phyloP scores from a whole-genome alignment of 1,284 basidiomycete species.

The Amylostereum areolatum region DNA sequence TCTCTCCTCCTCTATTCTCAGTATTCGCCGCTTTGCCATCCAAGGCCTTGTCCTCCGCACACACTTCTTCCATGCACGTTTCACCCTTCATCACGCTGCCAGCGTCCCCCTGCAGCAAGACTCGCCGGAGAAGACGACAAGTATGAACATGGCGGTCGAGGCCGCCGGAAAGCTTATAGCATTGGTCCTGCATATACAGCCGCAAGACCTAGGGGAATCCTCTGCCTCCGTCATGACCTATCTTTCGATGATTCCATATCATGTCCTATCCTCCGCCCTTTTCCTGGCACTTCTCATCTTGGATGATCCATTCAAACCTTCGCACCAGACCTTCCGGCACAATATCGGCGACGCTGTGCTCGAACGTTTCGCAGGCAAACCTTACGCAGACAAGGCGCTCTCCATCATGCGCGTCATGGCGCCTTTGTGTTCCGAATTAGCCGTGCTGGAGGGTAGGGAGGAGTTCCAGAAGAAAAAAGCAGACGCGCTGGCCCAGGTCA shows the following conservation, averaged over 20 bases:
- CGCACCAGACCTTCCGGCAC: slow-evolving; percentile 64
- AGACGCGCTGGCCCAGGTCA: slow-evolving; percentile 58
- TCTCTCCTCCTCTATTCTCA: slow-evolving; percentile 52
- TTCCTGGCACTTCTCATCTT: slow-evolving; percentile 82
- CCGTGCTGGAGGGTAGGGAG: slow-evolving; percentile 22
- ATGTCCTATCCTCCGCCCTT: slow-evolving; percentile 78
- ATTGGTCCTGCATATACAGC: slow-evolving; percentile 8
- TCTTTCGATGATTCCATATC: slow-evolving; percentile 20
- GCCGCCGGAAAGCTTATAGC: slow-evolving; percentile 10
- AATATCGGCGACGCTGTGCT: slow-evolving; percentile 69
- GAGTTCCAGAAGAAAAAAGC: slow-evolving; percentile 53
- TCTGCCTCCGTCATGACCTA: slow-evolving; percentile 8
- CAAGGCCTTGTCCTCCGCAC: slow-evolving; percentile 74
- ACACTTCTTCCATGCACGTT: slow-evolving; percentile 73
- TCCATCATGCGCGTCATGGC: slow-evolving; percentile 63
- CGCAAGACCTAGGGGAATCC: slow-evolving; percentile 7
- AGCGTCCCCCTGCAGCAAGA: slow-evolving; percentile 7
- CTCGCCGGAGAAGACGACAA: slow-evolving; percentile 10
- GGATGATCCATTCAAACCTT: slow-evolving; percentile 69
- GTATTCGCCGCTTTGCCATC: slow-evolving; percentile 58
- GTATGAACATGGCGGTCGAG: slow-evolving; percentile 11
- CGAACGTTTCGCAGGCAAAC: slow-evolving; percentile 55
- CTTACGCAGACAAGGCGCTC: slow-evolving; percentile 67
- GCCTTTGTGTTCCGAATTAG: slow-evolving; percentile 55
- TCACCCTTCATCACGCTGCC: slow-evolving; percentile 53